Evolutionary conservation across 345 rosid species (phyloP).

Genomic region (Erodium maritimum): DNA sequence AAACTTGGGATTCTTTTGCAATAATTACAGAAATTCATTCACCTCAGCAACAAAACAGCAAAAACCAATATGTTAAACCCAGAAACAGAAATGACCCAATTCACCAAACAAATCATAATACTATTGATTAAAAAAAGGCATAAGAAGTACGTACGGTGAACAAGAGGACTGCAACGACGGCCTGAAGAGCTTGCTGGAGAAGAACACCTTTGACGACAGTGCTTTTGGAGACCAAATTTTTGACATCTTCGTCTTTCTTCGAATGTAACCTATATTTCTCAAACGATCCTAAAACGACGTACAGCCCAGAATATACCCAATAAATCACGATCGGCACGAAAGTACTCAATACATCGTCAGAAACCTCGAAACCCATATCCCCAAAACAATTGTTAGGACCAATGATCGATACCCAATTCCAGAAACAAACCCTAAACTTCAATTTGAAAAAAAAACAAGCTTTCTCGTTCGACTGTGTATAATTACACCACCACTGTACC

Average conservation of each 20-base stretch:
- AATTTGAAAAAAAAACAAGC: not conserved
- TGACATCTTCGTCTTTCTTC: slow-evolving; percentile 66
- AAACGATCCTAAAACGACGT: slow-evolving; percentile 34
- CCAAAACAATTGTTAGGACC: not conserved
- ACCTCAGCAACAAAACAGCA: too few relatives aligned
- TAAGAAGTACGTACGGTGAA: slow-evolving; percentile 36
- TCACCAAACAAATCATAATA: slow-evolving; percentile 1
- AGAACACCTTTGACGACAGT: slow-evolving; percentile 76
- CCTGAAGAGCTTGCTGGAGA: slow-evolving; percentile 69
- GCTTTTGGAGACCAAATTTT: slow-evolving; percentile 63
- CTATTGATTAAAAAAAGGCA: not conserved
- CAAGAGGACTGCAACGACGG: slow-evolving; percentile 61
- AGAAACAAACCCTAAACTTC: not conserved
- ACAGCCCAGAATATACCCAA: slow-evolving; percentile 77
- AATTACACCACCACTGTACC: too few relatives aligned
- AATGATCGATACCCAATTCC: not conserved
- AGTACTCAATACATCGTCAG: slow-evolving; percentile 72
- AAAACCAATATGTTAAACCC: too few relatives aligned
- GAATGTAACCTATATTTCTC: slow-evolving; percentile 72
- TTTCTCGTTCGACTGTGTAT: too few relatives aligned
- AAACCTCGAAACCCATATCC: slow-evolving; percentile 42
- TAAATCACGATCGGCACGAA: slow-evolving; percentile 63
- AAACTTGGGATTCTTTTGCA: too few relatives aligned
- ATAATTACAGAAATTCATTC: too few relatives aligned
- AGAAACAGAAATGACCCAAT: too few relatives aligned